Evolutionary conservation across 169 alveolate genomes (phyloP), one percentile per base, ranked within the genome.

Genomic region (Eimeria sp.): DNA sequence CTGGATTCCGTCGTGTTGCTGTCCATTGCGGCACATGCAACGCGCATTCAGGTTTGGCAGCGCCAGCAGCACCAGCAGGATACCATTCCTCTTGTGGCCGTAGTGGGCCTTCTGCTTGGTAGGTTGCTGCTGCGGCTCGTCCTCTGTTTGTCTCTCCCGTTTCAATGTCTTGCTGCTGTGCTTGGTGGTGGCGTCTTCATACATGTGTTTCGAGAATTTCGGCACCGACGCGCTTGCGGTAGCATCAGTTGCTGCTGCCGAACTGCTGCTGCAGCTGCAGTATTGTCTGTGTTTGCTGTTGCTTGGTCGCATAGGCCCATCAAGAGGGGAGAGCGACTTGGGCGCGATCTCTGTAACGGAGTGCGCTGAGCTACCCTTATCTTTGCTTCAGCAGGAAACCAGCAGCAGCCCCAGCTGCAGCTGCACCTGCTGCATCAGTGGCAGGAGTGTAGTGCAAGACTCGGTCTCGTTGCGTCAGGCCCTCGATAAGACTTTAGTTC

Each of bases 21-120:
- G 20, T 34, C 88, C 65, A 78, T 78, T 22, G 88, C 88, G n/a
- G 61, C 88, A 27, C 88, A 78, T 67, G 88, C 88, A 47, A 67
- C 88, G 16, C 88, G 88, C 47, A 45, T 78, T 25, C 88, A 78
- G 47, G 88, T 78, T 25, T 78, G 88, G 88, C 63, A 78, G 88
- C 67, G 49, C 70, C 67, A 78, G 67, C 87, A 45, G 61, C 87
- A 47, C 65, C 63, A 51, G 43, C 88, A n/a, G 11, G 49, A 49
- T 4, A 67, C n/a, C 49, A 40, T 14, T 73, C 54, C 83, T 73
- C 16, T 54, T 73, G 83, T 13, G 30, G 22, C 20, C 16, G 88
- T 78, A 25, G 65, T 78, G 61, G 88, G 88, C 11, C 88, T 78
- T 43, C 88, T 78, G 49, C 88, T 78, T 20, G 88, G 88, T 78